Conservation (phyloP, 2,329 filamentous ascomycete genomes). For the Diaporthe amygdali region DNA sequence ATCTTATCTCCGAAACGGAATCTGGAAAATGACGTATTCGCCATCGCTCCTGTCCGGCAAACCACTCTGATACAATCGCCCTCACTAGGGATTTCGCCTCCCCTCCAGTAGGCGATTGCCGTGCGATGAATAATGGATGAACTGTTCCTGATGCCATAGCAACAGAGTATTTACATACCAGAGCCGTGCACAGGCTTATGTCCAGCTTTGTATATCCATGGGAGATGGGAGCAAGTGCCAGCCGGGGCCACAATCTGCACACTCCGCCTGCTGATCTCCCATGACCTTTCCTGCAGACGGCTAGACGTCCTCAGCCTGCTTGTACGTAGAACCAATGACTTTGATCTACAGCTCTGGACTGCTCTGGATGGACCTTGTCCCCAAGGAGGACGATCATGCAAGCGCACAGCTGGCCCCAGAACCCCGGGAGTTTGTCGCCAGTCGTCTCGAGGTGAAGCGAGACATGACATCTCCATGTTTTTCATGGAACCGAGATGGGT, state of each 20-base stretch:
- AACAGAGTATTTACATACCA: background rate
- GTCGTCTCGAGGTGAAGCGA: constrained; percentile 16
- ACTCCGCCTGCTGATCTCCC: background rate
- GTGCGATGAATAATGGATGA: background rate
- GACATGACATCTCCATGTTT: constrained; percentile 10
- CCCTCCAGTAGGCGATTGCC: too few species aligned
- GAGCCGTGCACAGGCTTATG: too few species aligned
- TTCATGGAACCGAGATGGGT: background rate
- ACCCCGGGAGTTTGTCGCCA: background rate
- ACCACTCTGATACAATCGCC: background rate
- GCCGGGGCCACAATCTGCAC: background rate
- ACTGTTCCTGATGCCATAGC: background rate
- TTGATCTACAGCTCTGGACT: background rate
- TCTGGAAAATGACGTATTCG: background rate
- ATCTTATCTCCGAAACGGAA: background rate
- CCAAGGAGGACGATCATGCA: background rate
- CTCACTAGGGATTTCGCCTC: too few species aligned
- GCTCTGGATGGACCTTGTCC: background rate
- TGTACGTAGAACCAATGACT: background rate
- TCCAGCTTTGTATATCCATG: too few species aligned
- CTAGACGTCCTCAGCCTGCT: background rate
- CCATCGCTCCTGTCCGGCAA: background rate
- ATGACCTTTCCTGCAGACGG: background rate
- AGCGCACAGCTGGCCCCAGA: background rate
- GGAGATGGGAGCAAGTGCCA: background rate